Evolutionary conservation across 2,329 filamentous ascomycete species (phyloP).

Genomic region (Fusarium protoensiforme): DNA sequence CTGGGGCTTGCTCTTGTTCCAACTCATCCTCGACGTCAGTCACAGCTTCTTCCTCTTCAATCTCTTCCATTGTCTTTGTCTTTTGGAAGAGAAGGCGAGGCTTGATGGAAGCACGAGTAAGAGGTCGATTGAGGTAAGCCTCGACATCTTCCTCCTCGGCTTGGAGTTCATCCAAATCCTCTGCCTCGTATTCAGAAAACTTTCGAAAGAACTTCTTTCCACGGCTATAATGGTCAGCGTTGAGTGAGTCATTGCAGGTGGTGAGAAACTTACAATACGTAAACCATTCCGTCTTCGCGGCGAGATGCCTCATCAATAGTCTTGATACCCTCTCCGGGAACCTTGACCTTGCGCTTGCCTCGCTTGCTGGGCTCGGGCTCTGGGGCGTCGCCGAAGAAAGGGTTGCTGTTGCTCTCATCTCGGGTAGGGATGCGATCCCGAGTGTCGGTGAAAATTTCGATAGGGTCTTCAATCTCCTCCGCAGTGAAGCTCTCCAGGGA

Average conservation of each 20-base stretch:
- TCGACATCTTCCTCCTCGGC: slow-evolving; percentile 51
- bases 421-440: slow-evolving; percentile 79
- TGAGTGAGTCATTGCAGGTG: neutral
- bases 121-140: slow-evolving; percentile 52
- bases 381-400: slow-evolving; percentile 69
- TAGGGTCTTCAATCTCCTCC: slow-evolving; percentile 67
- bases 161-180: slow-evolving; percentile 48
- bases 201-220: slow-evolving; percentile 83
- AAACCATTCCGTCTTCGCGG: slow-evolving; percentile 79
- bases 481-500: slow-evolving; percentile 68
- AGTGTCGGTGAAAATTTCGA: slow-evolving; percentile 81
- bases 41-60: slow-evolving; percentile 69
- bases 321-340: slow-evolving; percentile 67
- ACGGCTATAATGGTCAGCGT: slow-evolving; percentile 64
- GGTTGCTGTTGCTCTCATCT: slow-evolving; percentile 75
- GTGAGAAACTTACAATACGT: slow-evolving; percentile 75
- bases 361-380: slow-evolving; percentile 56
- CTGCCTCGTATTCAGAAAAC: slow-evolving; percentile 60
- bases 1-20: slow-evolving; percentile 36
- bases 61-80: slow-evolving; percentile 56
- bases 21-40: slow-evolving; percentile 66
- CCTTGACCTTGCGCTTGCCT: slow-evolving; percentile 65
- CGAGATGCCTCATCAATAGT: slow-evolving; percentile 71
- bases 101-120: slow-evolving; percentile 77
- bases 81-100: slow-evolving; percentile 77